Base-by-base conservation (phyloP, 352 stramenopile genomes). In the Pythium coloratum region DNA sequence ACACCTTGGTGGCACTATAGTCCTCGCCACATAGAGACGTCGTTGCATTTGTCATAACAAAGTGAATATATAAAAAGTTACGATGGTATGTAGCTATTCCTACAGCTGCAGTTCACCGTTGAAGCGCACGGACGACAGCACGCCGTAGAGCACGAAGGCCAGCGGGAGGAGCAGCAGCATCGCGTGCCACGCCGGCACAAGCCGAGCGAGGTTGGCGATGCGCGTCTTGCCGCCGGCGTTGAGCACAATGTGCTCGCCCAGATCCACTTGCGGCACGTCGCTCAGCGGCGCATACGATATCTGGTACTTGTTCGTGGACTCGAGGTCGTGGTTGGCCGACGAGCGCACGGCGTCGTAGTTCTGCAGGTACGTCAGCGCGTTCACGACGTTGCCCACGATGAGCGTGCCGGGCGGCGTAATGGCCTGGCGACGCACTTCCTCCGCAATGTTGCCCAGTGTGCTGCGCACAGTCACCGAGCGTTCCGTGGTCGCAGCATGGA, bases 331-430 rank as follows among this genome's bases (percentile, higher is more conserved):
- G 14, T 30, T 16, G 16, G 55, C 33, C n/a, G 40, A 67, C 14
- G 64, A 71, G 30, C 76, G 75, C 28, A 86, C 82, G 6, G 80
- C 82, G 40, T 74, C 69, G 62, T 91, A 91, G 64, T 89, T 76
- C 67, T 83, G 78, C n/a, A 91, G 67, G 34, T 88, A 87, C 53
- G 73, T 82, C 36, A 91, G 72, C 50, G 83, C 81, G 28, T 82
- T 90, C 4, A 98, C 95, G 20, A 98, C 95, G 58, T 98, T 88
- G 42, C 96, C 96, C 12, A 99, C 86, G 51, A 99, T 84, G 71
- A 99, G 95, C 16, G 91, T 98, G 56, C 91, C 94, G 8, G 96
- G 96, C 42, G 96, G 88, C 40, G 86, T 87, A 40, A 98, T 88
- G n/a, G 91, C 80, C 51, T 90, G 76, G 44, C 81, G 77, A 36